Conservation (phyloP, 352 stramenopile genomes). For the Globisporangium cederbergense region DNA sequence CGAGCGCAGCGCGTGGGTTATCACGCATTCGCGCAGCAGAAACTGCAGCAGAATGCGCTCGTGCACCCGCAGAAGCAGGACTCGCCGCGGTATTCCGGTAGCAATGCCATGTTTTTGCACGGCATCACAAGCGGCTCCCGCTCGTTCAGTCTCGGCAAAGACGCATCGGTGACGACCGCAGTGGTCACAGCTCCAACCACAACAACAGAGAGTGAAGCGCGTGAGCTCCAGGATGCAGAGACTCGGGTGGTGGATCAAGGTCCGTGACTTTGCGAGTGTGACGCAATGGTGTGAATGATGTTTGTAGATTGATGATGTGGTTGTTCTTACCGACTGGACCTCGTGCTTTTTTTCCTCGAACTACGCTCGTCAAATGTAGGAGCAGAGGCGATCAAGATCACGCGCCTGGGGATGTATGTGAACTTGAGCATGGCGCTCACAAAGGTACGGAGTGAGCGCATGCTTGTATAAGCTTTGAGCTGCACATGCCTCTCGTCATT, state of each 20-base stretch:
- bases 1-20: background rate
- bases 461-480: background rate
- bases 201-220: background rate
- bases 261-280: background rate
- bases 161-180: background rate
- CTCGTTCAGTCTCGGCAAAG: constrained; percentile 9
- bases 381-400: constrained; percentile 84
- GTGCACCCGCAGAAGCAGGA: constrained; percentile 5
- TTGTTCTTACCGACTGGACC: background rate
- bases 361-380: constrained; percentile 22
- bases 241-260: constrained; percentile 6
- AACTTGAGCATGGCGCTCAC: constrained; percentile 90
- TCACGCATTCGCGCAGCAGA: background rate
- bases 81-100: no score
- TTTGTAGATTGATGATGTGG: no score
- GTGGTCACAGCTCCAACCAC: background rate
- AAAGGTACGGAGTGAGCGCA: constrained; percentile 54
- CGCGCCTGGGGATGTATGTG: constrained; percentile 90
- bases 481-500: background rate
- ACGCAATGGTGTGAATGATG: background rate
- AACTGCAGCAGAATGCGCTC: background rate
- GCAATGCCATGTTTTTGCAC: background rate
- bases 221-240: constrained; percentile 1
- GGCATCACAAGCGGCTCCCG: background rate
- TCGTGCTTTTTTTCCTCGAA: background rate